Conservation (phyloP, 2,329 filamentous ascomycete genomes). For the Colletotrichum higginsianum region DNA sequence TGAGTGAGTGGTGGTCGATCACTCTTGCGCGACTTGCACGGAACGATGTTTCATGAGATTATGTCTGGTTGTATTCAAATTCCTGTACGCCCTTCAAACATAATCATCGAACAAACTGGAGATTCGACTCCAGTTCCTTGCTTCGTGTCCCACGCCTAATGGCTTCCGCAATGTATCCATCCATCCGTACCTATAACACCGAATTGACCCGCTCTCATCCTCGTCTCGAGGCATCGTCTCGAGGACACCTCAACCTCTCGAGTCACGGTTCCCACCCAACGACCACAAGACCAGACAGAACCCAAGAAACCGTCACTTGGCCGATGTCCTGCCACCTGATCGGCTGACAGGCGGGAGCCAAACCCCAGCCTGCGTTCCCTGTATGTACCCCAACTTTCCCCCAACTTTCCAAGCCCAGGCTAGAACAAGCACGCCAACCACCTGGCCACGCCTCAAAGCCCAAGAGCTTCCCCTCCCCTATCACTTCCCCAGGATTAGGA, state of each 20-base stretch:
- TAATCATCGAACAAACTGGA: neutral
- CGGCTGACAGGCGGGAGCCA: conserved; percentile 33
- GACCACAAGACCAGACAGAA: conserved; percentile 17
- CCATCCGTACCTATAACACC: neutral
- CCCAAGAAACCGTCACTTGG: neutral
- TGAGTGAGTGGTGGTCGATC: neutral
- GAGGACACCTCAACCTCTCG: conserved; percentile 1
- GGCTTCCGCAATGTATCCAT: neutral
- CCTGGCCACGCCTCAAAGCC: neutral
- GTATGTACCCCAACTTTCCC: conserved; percentile 39
- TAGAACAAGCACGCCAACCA: conserved; percentile 27
- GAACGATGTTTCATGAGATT: neutral
- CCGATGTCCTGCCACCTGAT: conserved; percentile 28
- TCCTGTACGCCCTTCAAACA: neutral
- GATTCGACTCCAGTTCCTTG: conserved; percentile 6
- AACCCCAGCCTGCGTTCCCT: conserved; percentile 19
- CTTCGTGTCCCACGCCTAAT: conserved; percentile 12
- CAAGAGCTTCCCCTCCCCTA: conserved; percentile 25
- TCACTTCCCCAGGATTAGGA: conserved; percentile 37
- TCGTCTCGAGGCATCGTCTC: conserved; percentile 21
- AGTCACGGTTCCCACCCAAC: conserved; percentile 8
- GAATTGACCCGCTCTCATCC: conserved; percentile 14
- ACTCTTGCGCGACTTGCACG: neutral
- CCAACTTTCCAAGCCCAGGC: conserved; percentile 32
- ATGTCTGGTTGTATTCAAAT: neutral